Conservation (phyloP, 768 basidiomycete species). For the Lactarius deliciosus region DNA sequence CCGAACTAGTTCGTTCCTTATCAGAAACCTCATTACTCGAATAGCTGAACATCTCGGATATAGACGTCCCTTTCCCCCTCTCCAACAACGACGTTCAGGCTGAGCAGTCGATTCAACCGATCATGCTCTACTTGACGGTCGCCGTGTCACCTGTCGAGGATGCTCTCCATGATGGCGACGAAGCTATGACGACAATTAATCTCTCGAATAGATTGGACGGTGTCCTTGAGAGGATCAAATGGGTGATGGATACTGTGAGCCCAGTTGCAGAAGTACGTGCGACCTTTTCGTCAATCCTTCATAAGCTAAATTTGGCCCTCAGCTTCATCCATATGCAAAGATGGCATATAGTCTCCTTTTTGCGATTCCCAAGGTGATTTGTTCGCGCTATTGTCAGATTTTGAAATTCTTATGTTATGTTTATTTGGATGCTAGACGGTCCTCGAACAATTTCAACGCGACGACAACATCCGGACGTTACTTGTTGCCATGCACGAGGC, state of each 20-base stretch:
- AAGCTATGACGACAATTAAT: neutral
- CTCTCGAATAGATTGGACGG: neutral
- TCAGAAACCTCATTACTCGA: neutral
- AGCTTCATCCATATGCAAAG: neutral
- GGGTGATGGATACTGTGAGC: neutral
- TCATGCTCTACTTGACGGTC: neutral
- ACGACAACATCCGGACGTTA: neutral
- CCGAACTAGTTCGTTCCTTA: neutral
- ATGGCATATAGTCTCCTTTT: neutral
- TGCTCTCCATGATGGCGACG: neutral
- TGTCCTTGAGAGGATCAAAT: neutral
- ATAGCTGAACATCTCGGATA: neutral
- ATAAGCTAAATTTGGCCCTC: neutral
- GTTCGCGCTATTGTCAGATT: neutral
- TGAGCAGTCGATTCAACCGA: neutral
- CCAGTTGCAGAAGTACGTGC: neutral
- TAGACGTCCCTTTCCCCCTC: neutral
- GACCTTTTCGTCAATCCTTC: neutral
- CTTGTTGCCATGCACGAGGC: neutral
- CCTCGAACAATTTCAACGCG: neutral
- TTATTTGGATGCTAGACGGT: neutral
- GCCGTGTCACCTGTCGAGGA: neutral
- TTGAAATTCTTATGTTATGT: neutral
- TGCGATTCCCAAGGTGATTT: neutral
- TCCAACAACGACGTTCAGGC: neutral